Evolutionary conservation across 106 monocot genomes (phyloP), one percentile per base, ranked within the genome.

Genomic region (Apostasia ramifera): DNA sequence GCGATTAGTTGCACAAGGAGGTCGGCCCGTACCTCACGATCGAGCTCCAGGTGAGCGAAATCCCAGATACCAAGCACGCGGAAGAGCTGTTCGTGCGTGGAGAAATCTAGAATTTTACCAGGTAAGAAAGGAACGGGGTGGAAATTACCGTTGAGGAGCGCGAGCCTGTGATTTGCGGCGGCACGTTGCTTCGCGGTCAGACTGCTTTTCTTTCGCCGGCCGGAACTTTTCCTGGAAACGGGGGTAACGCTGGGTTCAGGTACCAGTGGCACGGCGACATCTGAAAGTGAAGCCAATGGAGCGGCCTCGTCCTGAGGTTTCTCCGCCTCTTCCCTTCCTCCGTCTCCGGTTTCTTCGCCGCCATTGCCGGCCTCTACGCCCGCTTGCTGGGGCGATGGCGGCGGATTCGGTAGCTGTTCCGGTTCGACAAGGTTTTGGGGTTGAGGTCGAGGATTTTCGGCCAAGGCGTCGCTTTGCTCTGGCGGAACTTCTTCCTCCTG

Each of bases 31-130:
- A 89, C 40, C 8, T 68, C 73, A n/a, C 38, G 38, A 52, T 62
- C 69, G 39, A 87, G 75, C 2, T 73, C 64, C 44, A 82, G 68
- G 66, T 76, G 75, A 4, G 66, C 80, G 63, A 94, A 94, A 59
- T 81, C 84, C 82, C 84, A 85, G 5, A 94, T 78, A 6, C 82
- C 84, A 2, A 94, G 84, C 64, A 80, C 55, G 49, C 79, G 86
- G 78, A 94, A 81, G 8, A 81, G 75, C 2, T 57, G n/a, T 69
- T 90, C 93, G 66, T 82, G 78, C 5, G 13, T 37, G 40, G 59
- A 38, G 10, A 82, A 66, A 69, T 78, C 76, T 41, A 75, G 12
- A 51, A 60, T 40, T 51, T 71, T 64, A 0, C 6, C 9, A 5
- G 74, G 72, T 3, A 55, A 47, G 54, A 83, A 75, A 44, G 74